Base-by-base conservation (phyloP, 345 rosid genomes). In the Melaleuca alternifolia region DNA sequence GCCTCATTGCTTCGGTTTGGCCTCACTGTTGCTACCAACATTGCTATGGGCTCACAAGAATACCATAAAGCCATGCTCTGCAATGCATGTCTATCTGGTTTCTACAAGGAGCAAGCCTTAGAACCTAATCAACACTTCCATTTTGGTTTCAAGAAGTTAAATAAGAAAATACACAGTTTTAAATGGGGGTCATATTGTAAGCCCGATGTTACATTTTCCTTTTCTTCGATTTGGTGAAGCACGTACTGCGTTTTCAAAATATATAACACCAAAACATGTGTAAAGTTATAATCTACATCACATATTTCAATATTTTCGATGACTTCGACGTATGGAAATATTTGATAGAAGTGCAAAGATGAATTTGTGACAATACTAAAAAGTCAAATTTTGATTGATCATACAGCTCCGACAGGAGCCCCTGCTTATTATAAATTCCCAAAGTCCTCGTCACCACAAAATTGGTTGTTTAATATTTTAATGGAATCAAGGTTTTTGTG, bases 381-480 rank as follows among this genome's bases (percentile, higher is more conserved):
- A 71, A 71, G 81, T 71, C 81, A 71, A 71, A 71, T 71, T 71
- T 37, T 4, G 81, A 71, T 71, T 71, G 13, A 71, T 37, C 48
- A 71, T 71, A 4, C 0, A 37, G 14, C 7, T 71, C 26, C 26
- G 1, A 10, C 0, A 1, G 11, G 7, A 71, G 48, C 26, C 41
- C 41, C 41, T 20, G 0, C 7, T 11, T 71, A 71, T 71, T 71
- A 71, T 71, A 71, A 4, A 33, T 71, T 9, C 18, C 4, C 0
- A 37, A 71, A 71, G 12, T 71, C 13, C 0, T 37, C 30, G 7
- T 30, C 44, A 65, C 3, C 11, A 0, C 3, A 9, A 37, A 0
- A 33, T 37, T 0, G 0, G 6, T 71, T 37, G 6, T 9, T 37
- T 5, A 24, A 33, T 71, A 18, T 18, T 37, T 11, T 41, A 10